Evolutionary conservation across 345 rosid species (phyloP), one percentile per base, ranked within the genome.

Genomic region (Citrus reticulata): DNA sequence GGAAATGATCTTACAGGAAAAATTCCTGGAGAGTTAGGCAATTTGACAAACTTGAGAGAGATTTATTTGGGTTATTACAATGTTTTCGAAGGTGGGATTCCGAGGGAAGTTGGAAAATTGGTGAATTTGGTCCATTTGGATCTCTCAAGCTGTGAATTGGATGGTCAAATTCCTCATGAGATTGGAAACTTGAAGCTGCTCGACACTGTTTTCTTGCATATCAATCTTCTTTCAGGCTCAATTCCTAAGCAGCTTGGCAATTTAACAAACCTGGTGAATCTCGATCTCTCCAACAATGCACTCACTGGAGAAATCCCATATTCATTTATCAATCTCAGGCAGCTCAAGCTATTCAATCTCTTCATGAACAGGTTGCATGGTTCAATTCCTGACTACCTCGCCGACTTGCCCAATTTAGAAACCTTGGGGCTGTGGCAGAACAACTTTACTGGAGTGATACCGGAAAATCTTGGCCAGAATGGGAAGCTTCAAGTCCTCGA

Each of bases 391-490:
- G 86, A 66, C 60, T 87, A 77, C 76, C 60, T 90, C 1, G 86
- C 92, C 0, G 90, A 85, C 68, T 82, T 92, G 66, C 89, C 92
- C 1, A 79, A 83, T 49, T 58, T 92, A 68, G 87, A 88, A 58
- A 82, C 83, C 46, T 84, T 92, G 62, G 86, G 68, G 51, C 86
- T 92, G 4, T 92, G 95, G 95, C 78, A 67, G 72, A 92, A 92
- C 84, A 92, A 92, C 79, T 86, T 92, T 84, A 92, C 93, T 0
- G 95, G 95, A 9, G 72, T 77, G 54, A 90, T 92, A 58, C 95
- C 95, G 6, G 72, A 80, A 42, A 86, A 81, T 61, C 90, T 91
- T 25, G 95, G 95, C 62, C 77, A 64, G 40, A 89, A 87, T 25
- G 87, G 91, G 73, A 87, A 78, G 84, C 86, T 92, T 40, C 82